Evolutionary conservation across 768 basidiomycete species (phyloP).

Genomic region (Trichaptum fuscoviolaceum): DNA sequence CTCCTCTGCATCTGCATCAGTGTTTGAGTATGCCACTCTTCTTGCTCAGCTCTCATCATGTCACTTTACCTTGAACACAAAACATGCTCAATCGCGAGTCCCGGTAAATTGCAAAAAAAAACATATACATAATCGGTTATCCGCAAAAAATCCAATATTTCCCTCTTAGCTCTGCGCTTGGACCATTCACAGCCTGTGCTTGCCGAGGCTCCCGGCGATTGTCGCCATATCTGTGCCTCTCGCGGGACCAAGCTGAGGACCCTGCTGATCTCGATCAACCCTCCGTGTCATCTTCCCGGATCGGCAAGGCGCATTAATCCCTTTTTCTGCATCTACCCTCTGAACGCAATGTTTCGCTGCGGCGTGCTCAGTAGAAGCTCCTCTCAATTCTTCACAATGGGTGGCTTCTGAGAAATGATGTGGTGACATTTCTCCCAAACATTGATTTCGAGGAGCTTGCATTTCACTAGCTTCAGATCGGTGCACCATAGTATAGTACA

Average conservation of each 20-base stretch:
- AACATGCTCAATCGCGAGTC: not conserved
- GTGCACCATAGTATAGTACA: not conserved
- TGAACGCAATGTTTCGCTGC: not conserved
- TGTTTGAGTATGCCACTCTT: not conserved
- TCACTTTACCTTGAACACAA: not conserved
- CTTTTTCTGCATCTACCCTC: not conserved
- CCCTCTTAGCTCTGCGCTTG: not conserved
- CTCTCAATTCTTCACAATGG: not conserved
- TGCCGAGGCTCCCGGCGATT: not conserved
- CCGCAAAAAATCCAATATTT: constrained; percentile 1
- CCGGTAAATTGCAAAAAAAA: not conserved
- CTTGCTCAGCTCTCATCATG: not conserved
- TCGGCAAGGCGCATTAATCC: not conserved
- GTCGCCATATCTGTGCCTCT: not conserved
- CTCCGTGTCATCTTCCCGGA: not conserved
- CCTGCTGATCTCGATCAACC: not conserved
- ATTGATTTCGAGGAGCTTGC: not conserved
- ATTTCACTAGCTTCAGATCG: not conserved
- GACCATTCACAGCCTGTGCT: not conserved
- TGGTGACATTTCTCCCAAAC: not conserved
- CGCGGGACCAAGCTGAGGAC: not conserved
- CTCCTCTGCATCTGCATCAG: too few relatives aligned
- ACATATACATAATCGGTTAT: not conserved
- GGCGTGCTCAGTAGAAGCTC: not conserved
- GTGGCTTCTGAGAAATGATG: not conserved